These are phyloP conservation scores for Fraxinus xanthoxyloides DNA, from an alignment of 305 asterid genomes.

Conservation along the genomic window DNA sequence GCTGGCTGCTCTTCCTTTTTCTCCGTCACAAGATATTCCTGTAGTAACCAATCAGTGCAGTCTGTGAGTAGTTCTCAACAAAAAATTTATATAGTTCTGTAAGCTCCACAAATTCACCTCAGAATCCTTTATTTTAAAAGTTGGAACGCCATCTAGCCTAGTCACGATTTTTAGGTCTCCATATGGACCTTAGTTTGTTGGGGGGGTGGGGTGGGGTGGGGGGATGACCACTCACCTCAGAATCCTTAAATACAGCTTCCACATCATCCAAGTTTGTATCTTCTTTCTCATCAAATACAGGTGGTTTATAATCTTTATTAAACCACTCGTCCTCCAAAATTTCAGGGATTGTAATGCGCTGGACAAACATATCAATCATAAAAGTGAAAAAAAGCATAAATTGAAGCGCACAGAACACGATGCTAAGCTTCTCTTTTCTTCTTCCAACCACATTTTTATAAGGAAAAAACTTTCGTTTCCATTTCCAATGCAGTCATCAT, in stretches of 20 bases:
- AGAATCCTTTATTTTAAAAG: not conserved
- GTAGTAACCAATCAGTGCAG: slow-evolving; percentile 9
- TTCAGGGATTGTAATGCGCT: slow-evolving; percentile 74
- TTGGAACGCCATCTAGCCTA: not conserved
- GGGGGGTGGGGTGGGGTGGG: not conserved
- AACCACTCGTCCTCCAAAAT: slow-evolving; percentile 80
- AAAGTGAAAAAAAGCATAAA: not conserved
- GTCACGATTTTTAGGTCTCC: not conserved
- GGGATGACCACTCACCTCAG: slow-evolving; percentile 48
- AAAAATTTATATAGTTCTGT: not conserved
- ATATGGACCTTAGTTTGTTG: not conserved
- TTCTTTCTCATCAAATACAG: slow-evolving; percentile 74
- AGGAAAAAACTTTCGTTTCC: not conserved
- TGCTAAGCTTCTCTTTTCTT: not conserved
- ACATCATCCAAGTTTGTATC: slow-evolving; percentile 77
- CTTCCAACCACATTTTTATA: not conserved
- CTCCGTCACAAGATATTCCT: slow-evolving; percentile 83
- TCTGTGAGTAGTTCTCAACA: slow-evolving; percentile 2
- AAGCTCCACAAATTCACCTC: not conserved
- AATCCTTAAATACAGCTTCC: slow-evolving; percentile 85
- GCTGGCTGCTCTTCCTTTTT: slow-evolving; percentile 72
- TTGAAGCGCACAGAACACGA: not conserved
- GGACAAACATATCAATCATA: slow-evolving; percentile 19
- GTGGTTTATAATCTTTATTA: slow-evolving; percentile 70
- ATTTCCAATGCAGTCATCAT: not conserved